Evolutionary conservation across 345 rosid species (phyloP).

Genomic region (Salix arbutifolia): DNA sequence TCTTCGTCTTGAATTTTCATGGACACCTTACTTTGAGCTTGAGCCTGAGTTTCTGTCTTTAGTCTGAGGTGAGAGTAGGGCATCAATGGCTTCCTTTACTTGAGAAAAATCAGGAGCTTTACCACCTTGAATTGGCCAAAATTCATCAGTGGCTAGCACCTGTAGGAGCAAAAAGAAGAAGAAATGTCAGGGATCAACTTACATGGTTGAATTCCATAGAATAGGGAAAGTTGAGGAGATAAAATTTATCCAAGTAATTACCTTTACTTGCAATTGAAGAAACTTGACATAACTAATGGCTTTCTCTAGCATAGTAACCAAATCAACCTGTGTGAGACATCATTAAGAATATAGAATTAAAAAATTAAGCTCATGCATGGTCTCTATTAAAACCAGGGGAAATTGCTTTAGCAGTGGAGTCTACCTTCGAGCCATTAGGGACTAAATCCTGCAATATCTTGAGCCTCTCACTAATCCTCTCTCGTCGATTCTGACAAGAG

Average conservation of each 20-base stretch:
- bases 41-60: conserved; percentile 46
- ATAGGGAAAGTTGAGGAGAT: neutral
- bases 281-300: conserved; percentile 87
- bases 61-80: conserved; percentile 74
- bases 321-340: conserved; percentile 53
- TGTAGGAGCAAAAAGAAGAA: conserved; percentile 10
- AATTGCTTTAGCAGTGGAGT: neutral
- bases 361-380: neutral
- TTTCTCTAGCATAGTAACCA: conserved; percentile 95
- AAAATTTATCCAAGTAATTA: conserved; percentile 11
- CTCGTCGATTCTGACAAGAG: conserved; percentile 70
- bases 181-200: neutral
- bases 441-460: conserved; percentile 79
- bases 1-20: conserved; percentile 10
- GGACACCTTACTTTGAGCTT: conserved; percentile 21
- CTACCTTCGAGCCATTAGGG: conserved; percentile 86
- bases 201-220: neutral
- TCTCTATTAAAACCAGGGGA: neutral
- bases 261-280: conserved; percentile 98
- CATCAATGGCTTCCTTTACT: conserved; percentile 96
- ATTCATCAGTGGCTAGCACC: conserved; percentile 94
- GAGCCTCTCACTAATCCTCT: conserved; percentile 83
- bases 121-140: conserved; percentile 94
- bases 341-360: neutral
- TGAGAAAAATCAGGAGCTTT: conserved; percentile 92